Evolutionary conservation across 1,284 basidiomycete species (phyloP).

Genomic region (Psilocybe mexicana): DNA sequence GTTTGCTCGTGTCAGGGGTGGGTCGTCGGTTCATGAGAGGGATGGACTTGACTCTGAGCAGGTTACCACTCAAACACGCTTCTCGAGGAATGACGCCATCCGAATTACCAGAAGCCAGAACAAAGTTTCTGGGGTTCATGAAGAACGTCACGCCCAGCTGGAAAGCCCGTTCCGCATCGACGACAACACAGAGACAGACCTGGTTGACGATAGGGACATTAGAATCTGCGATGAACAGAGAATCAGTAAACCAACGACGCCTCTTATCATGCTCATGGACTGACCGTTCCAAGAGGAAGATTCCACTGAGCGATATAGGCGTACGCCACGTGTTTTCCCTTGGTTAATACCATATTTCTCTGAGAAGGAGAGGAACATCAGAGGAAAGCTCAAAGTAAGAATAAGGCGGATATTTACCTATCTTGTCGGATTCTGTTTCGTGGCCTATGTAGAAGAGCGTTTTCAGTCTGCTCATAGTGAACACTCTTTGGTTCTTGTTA

Average conservation of each 20-base stretch:
- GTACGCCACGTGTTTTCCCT: conserved; percentile 5
- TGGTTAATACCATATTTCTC: conserved; percentile 17
- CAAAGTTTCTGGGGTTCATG: conserved; percentile 14
- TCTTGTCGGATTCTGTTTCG: conserved; percentile 16
- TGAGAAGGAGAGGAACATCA: not conserved
- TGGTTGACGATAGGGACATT: conserved; percentile 6
- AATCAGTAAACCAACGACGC: not conserved
- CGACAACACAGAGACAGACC: conserved; percentile 19
- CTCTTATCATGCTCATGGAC: not conserved
- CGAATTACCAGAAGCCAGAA: conserved; percentile 20
- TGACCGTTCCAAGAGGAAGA: conserved; percentile 11
- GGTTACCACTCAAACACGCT: conserved; percentile 21
- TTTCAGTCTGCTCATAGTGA: conserved; percentile 17
- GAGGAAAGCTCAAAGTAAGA: not conserved
- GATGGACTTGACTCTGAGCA: conserved; percentile 2
- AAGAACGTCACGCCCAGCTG: conserved; percentile 27
- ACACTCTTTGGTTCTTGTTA: conserved; percentile 15
- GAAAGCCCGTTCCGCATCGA: conserved; percentile 22
- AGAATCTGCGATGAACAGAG: conserved; percentile 5
- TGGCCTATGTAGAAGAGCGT: conserved; percentile 16
- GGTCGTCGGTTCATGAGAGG: too few species aligned
- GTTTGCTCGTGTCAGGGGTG: not conserved
- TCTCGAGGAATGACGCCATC: conserved; percentile 20
- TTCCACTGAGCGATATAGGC: conserved; percentile 6
- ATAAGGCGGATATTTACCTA: conserved; percentile 15